phyloP scores from a whole-genome alignment of 176 grass and related monocot species.

The Puya raimondii region DNA sequence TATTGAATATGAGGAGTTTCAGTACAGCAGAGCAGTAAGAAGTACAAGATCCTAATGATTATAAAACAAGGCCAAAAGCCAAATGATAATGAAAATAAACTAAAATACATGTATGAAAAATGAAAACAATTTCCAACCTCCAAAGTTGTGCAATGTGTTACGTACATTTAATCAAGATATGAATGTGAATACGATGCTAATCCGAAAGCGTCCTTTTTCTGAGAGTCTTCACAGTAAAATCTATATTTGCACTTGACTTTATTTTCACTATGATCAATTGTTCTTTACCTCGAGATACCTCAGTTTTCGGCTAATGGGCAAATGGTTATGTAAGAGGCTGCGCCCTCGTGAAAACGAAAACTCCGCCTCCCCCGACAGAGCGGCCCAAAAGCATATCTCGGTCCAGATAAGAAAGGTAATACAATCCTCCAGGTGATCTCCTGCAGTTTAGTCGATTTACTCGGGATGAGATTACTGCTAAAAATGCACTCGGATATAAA shows the following conservation, averaged over 20 bases:
- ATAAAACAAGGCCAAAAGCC: neutral
- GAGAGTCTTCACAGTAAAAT: neutral
- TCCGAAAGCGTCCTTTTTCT: neutral
- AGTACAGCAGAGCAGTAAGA: too few species aligned
- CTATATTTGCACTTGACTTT: neutral
- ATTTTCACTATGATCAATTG: neutral
- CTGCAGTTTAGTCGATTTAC: conserved; percentile 31
- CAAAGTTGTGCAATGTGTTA: neutral
- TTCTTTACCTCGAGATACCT: neutral
- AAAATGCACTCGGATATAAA: neutral
- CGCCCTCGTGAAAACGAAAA: conserved; percentile 88
- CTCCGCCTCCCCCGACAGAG: conserved; percentile 58
- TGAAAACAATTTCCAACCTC: neutral
- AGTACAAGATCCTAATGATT: neutral
- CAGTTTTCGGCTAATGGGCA: neutral
- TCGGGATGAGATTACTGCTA: conserved; percentile 3
- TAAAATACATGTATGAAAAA: neutral
- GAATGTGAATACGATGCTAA: neutral
- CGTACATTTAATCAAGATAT: neutral
- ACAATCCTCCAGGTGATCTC: conserved; percentile 76
- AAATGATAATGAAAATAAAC: neutral
- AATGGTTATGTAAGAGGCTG: conserved; percentile 56
- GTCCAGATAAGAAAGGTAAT: conserved; percentile 91
- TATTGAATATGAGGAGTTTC: too few species aligned
- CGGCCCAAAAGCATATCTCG: conserved; percentile 86